Base-by-base conservation (phyloP, 176 grass and related monocot species). In the Typha latifolia region DNA sequence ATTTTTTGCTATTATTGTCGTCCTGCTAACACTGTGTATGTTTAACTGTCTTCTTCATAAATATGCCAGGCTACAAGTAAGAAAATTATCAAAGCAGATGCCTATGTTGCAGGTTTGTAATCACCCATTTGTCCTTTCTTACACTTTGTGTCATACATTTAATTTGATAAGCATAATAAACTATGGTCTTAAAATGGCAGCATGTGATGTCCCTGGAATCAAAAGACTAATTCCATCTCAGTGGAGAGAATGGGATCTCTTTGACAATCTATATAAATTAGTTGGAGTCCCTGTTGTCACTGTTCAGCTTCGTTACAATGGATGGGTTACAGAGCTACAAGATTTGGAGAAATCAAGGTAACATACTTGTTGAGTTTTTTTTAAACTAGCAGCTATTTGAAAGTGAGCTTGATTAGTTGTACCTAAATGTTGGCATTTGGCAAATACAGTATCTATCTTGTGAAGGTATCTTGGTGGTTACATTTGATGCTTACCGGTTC, bases 201-300 rank as follows among this genome's bases (percentile, higher is more conserved):
- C 93, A 61, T 97, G 93, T 73, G 93, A 97, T 66, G 83, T 97
- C 20, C 93, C 93, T 57, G 88, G 88, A 67, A 92, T 97, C 72
- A 97, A 97, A 84, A 89, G 88, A 80, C 69, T 97, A 63, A 69
- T 97, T 49, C 93, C 93, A 14, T 80, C 85, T 51, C 79, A 86
- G 72, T 97, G 93, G 93, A 89, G 93, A 69, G 67, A 92, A 79
- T 92, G 82, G 88, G 88, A 97, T 67, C 64, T 84, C 67, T 97
- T 97, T 84, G 88, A 97, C 50, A 92, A 97, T 59, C 82, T 97
- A 67, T 92, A 92, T 73, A 90, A 92, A 69, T 84, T 97, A 87
- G 85, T 92, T 82, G 93, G 93, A 71, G 93, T 97, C 69, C 93
- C 93, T 80, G 93, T 97, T 70, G 83, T 97, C 15, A 97, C 93